A percentile compares a stretch with the other conserved stretches of the same genome.
Evolutionary conservation across 2,329 filamentous ascomycete species (phyloP).

Genomic region (Aschersonia sp.): DNA sequence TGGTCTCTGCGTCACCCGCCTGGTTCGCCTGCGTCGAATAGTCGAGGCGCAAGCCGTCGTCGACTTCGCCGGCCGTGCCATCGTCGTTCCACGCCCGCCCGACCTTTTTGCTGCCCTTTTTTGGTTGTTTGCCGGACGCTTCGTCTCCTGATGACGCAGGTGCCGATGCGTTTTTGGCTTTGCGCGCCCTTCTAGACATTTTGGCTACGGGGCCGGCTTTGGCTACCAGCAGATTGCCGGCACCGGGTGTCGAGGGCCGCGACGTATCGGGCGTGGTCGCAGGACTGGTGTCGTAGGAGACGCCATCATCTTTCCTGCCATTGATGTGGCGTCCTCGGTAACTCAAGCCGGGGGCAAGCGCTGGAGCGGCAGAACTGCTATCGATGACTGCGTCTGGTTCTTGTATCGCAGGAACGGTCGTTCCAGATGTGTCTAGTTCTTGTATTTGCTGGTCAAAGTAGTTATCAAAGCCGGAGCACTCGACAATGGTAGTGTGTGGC

Average conservation of each 20-base stretch:
- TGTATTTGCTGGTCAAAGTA: constrained; percentile 91
- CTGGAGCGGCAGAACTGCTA: constrained; percentile 14
- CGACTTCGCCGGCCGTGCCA: constrained; percentile 73
- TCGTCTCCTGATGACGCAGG: constrained; percentile 78
- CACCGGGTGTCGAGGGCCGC: constrained; percentile 60
- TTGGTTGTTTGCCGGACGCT: constrained; percentile 34
- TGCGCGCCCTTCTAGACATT: constrained; percentile 66
- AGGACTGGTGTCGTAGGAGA: constrained; percentile 51
- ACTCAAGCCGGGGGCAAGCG: constrained; percentile 22
- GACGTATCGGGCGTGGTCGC: constrained; percentile 60
- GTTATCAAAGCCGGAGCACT: constrained; percentile 69
- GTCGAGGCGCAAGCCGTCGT: constrained; percentile 58
- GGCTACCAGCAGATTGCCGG: constrained; percentile 48
- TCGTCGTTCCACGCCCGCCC: constrained; percentile 87
- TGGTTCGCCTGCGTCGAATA: constrained; percentile 58
- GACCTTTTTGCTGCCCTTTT: constrained; percentile 53
- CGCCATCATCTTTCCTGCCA: constrained; percentile 17
- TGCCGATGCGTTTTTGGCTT: constrained; percentile 48
- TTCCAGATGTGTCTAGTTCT: constrained; percentile 53
- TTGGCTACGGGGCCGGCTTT: constrained; percentile 64
- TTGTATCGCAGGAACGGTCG: constrained; percentile 10
- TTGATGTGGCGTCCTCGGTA: constrained; percentile 23
- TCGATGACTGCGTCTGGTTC: constrained; percentile 14
- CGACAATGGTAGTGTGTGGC: constrained; percentile 60
- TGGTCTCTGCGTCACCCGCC: constrained; percentile 36